These are phyloP conservation scores for Fusarium falciforme DNA, from an alignment of 2,329 filamentous ascomycete genomes.

Conservation along the genomic window DNA sequence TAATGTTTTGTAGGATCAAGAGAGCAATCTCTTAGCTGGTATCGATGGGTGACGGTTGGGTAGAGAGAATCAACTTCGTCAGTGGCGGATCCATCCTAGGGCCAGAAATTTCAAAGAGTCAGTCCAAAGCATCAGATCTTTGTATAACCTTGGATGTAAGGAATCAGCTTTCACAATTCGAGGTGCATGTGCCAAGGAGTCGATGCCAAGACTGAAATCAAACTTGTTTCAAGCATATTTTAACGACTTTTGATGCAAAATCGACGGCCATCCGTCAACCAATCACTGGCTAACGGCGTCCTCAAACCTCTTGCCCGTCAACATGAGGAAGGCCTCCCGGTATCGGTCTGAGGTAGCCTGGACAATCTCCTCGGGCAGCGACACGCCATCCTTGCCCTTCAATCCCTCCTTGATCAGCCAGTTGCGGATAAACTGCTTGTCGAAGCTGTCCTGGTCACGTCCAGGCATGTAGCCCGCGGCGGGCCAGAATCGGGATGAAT, in stretches of 20 bases:
- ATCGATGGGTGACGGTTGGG: neutral
- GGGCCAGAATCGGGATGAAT: slow-evolving; percentile 88
- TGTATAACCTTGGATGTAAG: neutral
- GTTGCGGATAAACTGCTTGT: slow-evolving; percentile 86
- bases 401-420: slow-evolving; percentile 80
- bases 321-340: slow-evolving; percentile 76
- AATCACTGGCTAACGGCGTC: slow-evolving; percentile 35
- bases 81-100: neutral
- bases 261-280: neutral
- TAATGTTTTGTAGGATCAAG: slow-evolving; percentile 29
- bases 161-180: neutral
- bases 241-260: neutral
- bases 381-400: slow-evolving; percentile 47
- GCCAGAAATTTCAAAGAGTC: slow-evolving; percentile 17
- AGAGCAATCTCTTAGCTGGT: slow-evolving; percentile 15
- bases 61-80: slow-evolving; percentile 1
- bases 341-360: slow-evolving; percentile 77
- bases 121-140: neutral
- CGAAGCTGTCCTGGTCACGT: slow-evolving; percentile 81
- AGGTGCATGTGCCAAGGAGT: neutral
- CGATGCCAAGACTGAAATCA: slow-evolving; percentile 26
- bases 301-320: slow-evolving; percentile 66
- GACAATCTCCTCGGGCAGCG: slow-evolving; percentile 79
- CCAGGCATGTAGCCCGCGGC: slow-evolving; percentile 70
- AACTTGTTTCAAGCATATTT: slow-evolving; percentile 15